A percentile compares a stretch with the other conserved stretches of the same genome.
Conservation (phyloP, 2,329 filamentous ascomycete species). For the Monilinia fructicola region DNA sequence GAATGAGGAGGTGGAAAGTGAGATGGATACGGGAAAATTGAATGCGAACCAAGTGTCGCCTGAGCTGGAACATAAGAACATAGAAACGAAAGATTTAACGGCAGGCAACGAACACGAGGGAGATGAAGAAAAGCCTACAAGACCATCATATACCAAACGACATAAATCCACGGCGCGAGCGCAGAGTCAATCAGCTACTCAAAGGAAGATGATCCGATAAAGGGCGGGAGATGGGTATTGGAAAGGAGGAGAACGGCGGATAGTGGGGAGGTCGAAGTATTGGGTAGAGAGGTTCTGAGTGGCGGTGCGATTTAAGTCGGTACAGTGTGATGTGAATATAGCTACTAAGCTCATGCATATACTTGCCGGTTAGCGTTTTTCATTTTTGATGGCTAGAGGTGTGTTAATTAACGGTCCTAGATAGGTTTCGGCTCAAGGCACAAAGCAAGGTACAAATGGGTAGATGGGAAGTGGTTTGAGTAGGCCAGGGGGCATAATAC, state of each 20-base stretch:
- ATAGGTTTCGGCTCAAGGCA: not conserved
- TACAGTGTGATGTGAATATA: not conserved
- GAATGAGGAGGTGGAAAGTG: slow-evolving; percentile 23
- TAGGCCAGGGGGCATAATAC: not conserved
- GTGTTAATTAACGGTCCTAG: not conserved
- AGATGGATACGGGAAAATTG: slow-evolving; percentile 24
- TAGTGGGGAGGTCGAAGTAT: slow-evolving; percentile 62
- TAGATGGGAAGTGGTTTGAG: not conserved
- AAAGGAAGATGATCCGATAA: slow-evolving; percentile 58
- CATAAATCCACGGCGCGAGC: slow-evolving; percentile 56
- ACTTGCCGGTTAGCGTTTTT: not conserved
- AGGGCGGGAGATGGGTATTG: slow-evolving; percentile 62
- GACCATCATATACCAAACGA: slow-evolving; percentile 24
- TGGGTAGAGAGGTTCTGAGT: slow-evolving; percentile 56
- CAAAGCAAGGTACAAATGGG: too few relatives aligned
- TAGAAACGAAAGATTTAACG: not conserved
- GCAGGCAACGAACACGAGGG: slow-evolving; percentile 8
- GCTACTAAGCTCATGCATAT: slow-evolving; percentile 3
- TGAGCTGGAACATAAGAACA: slow-evolving; percentile 24
- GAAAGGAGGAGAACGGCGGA: slow-evolving; percentile 67
- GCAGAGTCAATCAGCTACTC: slow-evolving; percentile 70
- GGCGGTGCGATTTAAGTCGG: slow-evolving; percentile 13
- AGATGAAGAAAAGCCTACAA: slow-evolving; percentile 37
- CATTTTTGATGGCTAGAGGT: not conserved
- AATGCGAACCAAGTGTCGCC: not conserved